These are phyloP conservation scores for Aspergillus quadricinctus DNA, from an alignment of 2,329 filamentous ascomycete genomes.

Conservation along the genomic window DNA sequence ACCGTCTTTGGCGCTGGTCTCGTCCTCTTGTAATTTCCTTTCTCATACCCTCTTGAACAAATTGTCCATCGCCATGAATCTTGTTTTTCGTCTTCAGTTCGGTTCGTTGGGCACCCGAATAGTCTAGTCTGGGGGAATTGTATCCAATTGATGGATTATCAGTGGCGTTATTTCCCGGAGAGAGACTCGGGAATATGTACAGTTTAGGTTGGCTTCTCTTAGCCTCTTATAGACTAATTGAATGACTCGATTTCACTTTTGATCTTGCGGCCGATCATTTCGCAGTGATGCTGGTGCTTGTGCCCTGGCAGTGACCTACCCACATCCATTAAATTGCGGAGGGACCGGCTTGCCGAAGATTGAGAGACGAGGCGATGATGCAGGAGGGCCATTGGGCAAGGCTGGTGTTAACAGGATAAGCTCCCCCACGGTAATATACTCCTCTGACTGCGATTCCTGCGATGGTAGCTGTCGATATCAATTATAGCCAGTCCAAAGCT, in stretches of 20 bases:
- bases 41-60: slow-evolving; percentile 6
- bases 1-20: slow-evolving; percentile 50
- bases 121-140: not conserved
- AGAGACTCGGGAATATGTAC: slow-evolving; percentile 9
- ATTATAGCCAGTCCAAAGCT: no score
- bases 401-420: no score
- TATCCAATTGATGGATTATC: slow-evolving; percentile 5
- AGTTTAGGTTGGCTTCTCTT: slow-evolving; percentile 8
- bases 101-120: not conserved
- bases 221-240: slow-evolving; percentile 9
- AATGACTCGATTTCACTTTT: not conserved
- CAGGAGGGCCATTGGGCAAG: no score
- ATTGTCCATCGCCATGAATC: slow-evolving; percentile 8
- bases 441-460: no score
- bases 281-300: no score
- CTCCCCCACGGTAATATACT: no score
- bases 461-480: no score
- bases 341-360: no score
- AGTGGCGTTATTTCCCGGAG: slow-evolving; percentile 1
- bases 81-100: slow-evolving; percentile 8
- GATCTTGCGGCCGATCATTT: no score
- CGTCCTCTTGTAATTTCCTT: slow-evolving; percentile 26
- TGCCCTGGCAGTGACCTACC: no score
- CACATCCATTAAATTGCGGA: no score
- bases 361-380: no score